Evolutionary conservation across 1,284 basidiomycete species (phyloP), one percentile per base, ranked within the genome.

Genomic region (Meripilus lineatus): DNA sequence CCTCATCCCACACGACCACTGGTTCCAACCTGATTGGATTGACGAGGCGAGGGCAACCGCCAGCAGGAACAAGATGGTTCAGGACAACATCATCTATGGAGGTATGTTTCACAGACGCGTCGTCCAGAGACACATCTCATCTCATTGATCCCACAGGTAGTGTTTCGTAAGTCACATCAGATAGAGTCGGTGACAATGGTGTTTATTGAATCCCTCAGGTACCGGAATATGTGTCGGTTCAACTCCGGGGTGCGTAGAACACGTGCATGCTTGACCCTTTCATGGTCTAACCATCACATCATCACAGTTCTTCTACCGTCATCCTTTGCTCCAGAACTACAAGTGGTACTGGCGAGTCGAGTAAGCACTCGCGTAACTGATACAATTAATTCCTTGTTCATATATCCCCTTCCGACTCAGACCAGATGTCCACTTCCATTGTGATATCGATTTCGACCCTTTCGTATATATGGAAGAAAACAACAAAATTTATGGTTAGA

Each of bases 391-490:
- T 24, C 70, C 75, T 55, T 67, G 67, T 39, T 53, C 28, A 40
- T 34, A 32, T 38, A 34, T 75, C 51, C 80, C 78, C 58, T 83
- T 3, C n/a, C 6, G 7, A 7, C 15, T 5, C 24, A 79, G 77
- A 50, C 87, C 87, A 0, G 72, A 75, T 42, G 79, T 89, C 47
- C 77, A 82, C 58, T 85, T 83, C 64, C 79, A 79, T 62, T 91
- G 88, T 59, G 79, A 90, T 53, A 61, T 88, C 38, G 68, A 74
- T 36, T 79, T 77, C 50, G 88, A 91, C 53, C 87, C 87, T 0
- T 90, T 90, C 70, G 49, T 79, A 2, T 81, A 75, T 61, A 86
- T 91, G 86, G 71, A 84, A 56, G 72, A 85, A 32, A 68, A 87
- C 54, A 74, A 81, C 50, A 89, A 89, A 61, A 67, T 76, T 5